These are phyloP conservation scores for Populus tremula DNA, from an alignment of 345 rosid genomes.

Conservation along the genomic window DNA sequence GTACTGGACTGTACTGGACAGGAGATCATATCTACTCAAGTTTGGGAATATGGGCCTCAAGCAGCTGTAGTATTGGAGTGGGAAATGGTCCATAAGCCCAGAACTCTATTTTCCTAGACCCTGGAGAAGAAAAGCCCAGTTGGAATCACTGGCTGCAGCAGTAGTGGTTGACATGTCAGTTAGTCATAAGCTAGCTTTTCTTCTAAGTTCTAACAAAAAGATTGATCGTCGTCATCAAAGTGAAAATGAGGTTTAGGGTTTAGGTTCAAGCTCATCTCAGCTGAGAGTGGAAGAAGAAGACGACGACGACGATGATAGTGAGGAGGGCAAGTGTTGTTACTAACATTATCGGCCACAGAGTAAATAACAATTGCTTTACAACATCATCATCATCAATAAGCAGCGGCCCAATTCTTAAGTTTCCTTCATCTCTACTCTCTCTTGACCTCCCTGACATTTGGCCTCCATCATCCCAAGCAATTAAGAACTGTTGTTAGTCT, in stretches of 20 bases:
- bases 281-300: not conserved
- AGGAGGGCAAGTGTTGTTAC: not conserved
- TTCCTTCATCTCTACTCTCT: slow-evolving; percentile 67
- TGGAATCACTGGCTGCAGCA: not conserved
- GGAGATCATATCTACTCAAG: not conserved
- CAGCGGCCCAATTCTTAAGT: slow-evolving; percentile 45
- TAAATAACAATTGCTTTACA: not conserved
- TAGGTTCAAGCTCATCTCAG: not conserved
- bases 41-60: not conserved
- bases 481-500: slow-evolving; percentile 30
- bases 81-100: not conserved
- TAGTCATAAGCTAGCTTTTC: not conserved
- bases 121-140: not conserved
- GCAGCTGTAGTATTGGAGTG: not conserved
- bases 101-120: not conserved
- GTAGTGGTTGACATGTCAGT: no score
- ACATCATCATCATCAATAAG: not conserved
- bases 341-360: not conserved
- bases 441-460: slow-evolving; percentile 73
- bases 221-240: not conserved
- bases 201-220: not conserved
- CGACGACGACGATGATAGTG: not conserved
- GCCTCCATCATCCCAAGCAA: slow-evolving; percentile 27
- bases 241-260: not conserved
- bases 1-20: not conserved